Percentiles rank a stretch among this genome's conserved stretches.
Evolutionary conservation across 73 alveolate species (phyloP).

Genomic region (Symbiodinium pilosum): DNA sequence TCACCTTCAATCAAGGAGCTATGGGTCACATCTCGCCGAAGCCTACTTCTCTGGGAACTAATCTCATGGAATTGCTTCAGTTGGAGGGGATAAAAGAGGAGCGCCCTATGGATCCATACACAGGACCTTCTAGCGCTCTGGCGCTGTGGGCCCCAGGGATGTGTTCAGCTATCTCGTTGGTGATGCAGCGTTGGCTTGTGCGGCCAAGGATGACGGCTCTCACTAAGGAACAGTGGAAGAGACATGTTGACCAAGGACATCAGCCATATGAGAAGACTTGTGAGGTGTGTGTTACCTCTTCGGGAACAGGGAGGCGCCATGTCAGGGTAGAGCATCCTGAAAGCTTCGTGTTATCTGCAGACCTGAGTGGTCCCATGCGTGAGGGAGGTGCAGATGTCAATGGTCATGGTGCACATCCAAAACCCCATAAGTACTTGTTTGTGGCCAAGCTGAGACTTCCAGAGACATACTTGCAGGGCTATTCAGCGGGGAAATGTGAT

Average conservation of each 20-base stretch:
- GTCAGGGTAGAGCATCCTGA: neutral
- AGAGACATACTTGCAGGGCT: neutral
- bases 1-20: neutral
- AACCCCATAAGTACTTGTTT: neutral
- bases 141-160: constrained; percentile 3
- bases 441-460: neutral
- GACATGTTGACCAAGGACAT: neutral
- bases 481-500: too few species aligned
- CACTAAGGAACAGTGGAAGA: neutral
- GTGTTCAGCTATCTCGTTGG: neutral
- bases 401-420: neutral
- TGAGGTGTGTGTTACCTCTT: neutral
- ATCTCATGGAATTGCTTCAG: neutral
- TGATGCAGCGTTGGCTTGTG: neutral
- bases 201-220: neutral
- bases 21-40: neutral
- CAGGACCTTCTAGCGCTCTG: neutral
- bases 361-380: neutral
- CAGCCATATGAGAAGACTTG: neutral
- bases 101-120: neutral
- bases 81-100: neutral
- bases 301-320: neutral
- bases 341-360: neutral
- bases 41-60: constrained; percentile 6
- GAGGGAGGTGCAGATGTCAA: neutral